Evolutionary conservation across 495 filamentous ascomycete genomes (phyloP).

Genomic region (Geoglossum glabrum): DNA sequence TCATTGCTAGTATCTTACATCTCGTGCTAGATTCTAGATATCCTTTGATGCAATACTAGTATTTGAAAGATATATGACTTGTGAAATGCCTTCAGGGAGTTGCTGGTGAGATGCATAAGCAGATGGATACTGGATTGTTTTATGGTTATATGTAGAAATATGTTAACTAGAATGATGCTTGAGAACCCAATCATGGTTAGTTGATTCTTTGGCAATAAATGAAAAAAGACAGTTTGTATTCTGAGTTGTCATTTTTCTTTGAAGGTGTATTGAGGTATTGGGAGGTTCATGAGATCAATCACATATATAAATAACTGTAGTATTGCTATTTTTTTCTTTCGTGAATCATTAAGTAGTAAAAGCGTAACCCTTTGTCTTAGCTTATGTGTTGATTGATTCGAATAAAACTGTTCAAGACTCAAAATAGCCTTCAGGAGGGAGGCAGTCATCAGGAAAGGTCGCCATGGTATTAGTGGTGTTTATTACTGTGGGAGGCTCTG

Average conservation of each 20-base stretch:
- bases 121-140: neutral
- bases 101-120: neutral
- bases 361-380: neutral
- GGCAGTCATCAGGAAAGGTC: neutral
- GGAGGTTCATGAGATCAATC: neutral
- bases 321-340: neutral
- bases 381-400: neutral
- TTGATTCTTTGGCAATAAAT: neutral
- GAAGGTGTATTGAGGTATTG: neutral
- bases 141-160: neutral
- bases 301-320: neutral
- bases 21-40: neutral
- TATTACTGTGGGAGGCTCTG: too few species aligned
- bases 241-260: neutral
- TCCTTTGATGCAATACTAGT: neutral
- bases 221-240: neutral
- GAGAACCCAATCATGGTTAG: neutral
- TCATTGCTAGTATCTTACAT: too few species aligned
- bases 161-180: neutral
- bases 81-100: neutral
- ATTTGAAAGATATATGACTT: neutral
- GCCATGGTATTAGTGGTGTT: neutral
- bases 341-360: neutral
- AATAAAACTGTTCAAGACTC: neutral
- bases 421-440: neutral